phyloP scores from a whole-genome alignment of 1,139 yeast genomes.

The Protomyces gravidus region DNA sequence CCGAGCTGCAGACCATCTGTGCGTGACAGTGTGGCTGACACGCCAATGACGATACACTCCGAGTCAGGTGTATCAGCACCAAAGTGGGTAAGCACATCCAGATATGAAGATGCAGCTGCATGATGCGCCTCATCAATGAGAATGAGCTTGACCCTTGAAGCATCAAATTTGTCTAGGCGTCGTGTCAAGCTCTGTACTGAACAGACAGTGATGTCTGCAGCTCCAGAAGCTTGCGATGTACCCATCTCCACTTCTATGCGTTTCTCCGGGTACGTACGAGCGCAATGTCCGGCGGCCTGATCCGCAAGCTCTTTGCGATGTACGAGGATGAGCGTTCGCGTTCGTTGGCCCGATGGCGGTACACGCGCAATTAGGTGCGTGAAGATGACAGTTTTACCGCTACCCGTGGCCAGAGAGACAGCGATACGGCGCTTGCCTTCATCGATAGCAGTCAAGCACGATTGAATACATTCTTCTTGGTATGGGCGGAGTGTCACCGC shows the following conservation, averaged over 20 bases:
- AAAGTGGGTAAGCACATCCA: slow-evolving; percentile 54
- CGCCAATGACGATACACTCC: slow-evolving; percentile 63
- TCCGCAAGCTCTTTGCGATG: slow-evolving; percentile 74
- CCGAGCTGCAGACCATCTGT: slow-evolving; percentile 62
- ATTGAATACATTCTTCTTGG: slow-evolving; percentile 64
- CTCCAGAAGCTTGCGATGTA: slow-evolving; percentile 42
- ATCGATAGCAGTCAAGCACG: slow-evolving; percentile 51
- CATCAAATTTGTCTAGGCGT: slow-evolving; percentile 55
- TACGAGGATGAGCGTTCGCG: slow-evolving; percentile 63
- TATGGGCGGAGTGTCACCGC: slow-evolving; percentile 50
- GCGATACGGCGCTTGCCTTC: slow-evolving; percentile 60
- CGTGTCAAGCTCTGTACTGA: slow-evolving; percentile 63
- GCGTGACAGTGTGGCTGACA: slow-evolving; percentile 75
- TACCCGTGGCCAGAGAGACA: slow-evolving; percentile 87
- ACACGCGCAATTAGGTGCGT: slow-evolving; percentile 58
- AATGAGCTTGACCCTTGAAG: slow-evolving; percentile 60
- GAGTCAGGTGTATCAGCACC: slow-evolving; percentile 48
- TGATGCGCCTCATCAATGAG: slow-evolving; percentile 94
- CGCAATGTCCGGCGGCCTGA: slow-evolving; percentile 61
- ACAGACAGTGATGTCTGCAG: slow-evolving; percentile 67
- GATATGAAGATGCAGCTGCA: slow-evolving; percentile 70
- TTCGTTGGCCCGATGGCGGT: slow-evolving; percentile 42
- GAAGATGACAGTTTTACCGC: slow-evolving; percentile 84
- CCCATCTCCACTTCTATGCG: slow-evolving; percentile 75
- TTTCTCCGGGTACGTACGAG: slow-evolving; percentile 49